Percentiles rank a stretch among this genome's conserved stretches.
Conservation (phyloP, 257 asterid genomes). For the Nicotiana otophora region DNA sequence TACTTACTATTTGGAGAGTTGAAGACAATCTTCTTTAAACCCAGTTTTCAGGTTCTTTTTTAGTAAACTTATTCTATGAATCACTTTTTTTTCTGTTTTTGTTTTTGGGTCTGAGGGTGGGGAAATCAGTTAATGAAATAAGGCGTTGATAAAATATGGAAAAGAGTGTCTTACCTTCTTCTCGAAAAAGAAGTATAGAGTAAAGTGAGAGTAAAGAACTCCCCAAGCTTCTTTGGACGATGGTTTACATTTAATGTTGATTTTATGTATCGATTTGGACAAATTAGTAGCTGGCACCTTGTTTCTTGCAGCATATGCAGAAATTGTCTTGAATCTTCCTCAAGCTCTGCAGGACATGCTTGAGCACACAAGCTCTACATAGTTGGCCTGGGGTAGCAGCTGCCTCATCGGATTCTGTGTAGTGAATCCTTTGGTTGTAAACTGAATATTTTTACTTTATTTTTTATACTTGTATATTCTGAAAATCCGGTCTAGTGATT, state of each 20-base stretch:
- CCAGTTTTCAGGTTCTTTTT: neutral
- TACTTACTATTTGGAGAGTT: neutral
- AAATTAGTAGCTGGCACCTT: neutral
- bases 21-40: neutral
- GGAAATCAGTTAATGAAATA: neutral
- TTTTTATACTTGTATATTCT: neutral
- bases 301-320: slow-evolving; percentile 73
- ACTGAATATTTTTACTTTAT: neutral
- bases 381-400: slow-evolving; percentile 10
- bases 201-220: neutral
- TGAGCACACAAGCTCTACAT: slow-evolving; percentile 31
- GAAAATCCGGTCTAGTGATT: neutral
- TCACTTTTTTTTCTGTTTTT: neutral
- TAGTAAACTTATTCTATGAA: neutral
- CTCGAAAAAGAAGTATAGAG: neutral
- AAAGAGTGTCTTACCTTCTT: neutral
- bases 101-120: neutral
- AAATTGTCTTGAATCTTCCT: slow-evolving; percentile 73
- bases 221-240: neutral
- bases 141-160: neutral
- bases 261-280: neutral
- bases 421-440: neutral
- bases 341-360: slow-evolving; percentile 55
- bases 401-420: neutral
- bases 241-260: neutral